Evolutionary conservation across 495 filamentous ascomycete genomes (phyloP).

Genomic region (Penicillium bialowiezense): DNA sequence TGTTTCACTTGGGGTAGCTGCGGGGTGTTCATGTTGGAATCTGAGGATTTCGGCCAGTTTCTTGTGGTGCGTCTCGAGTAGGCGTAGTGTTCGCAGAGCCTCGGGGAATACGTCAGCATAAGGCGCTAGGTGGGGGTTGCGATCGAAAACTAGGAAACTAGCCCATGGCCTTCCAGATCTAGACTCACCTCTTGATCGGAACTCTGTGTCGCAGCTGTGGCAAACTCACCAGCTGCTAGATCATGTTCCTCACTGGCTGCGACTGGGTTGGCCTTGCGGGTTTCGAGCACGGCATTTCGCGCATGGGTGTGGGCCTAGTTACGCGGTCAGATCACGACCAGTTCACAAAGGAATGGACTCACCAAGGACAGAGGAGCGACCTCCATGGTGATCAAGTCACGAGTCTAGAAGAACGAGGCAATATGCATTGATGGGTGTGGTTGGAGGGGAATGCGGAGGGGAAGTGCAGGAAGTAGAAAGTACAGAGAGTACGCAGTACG

Average conservation of each 20-base stretch:
- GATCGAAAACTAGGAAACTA: no score
- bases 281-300: conserved; percentile 72
- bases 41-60: conserved; percentile 75
- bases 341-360: conserved; percentile 12
- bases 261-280: conserved; percentile 69
- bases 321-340: conserved; percentile 16
- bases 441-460: no score
- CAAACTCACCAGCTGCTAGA: conserved; percentile 84
- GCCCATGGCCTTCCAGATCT: no score
- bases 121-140: background rate
- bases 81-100: conserved; percentile 76
- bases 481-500: no score
- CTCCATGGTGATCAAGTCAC: conserved; percentile 48
- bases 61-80: conserved; percentile 85
- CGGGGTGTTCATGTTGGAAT: conserved; percentile 60
- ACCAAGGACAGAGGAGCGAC: conserved; percentile 58
- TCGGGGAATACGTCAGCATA: conserved; percentile 17
- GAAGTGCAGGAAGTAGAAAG: no score
- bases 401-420: no score
- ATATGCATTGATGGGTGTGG: no score
- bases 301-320: conserved; percentile 84
- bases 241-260: conserved; percentile 85
- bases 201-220: conserved; percentile 71
- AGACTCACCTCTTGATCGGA: conserved; percentile 65
- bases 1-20: conserved; percentile 19